phyloP scores from a whole-genome alignment of 2,329 filamentous ascomycete species.

The Elsinoe fawcettii region DNA sequence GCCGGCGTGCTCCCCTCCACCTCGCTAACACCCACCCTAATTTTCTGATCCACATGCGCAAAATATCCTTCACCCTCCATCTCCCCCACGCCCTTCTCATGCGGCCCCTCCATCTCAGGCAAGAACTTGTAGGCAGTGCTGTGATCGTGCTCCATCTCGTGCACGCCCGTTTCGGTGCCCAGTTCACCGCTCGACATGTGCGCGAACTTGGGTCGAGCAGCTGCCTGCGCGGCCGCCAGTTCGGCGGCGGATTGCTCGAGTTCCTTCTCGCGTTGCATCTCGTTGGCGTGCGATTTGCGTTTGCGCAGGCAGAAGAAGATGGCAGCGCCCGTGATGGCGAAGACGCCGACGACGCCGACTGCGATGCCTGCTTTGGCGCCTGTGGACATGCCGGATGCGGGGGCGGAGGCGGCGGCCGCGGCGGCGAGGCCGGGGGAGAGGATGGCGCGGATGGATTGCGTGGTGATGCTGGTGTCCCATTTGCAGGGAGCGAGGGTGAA shows the following conservation, averaged over 20 bases:
- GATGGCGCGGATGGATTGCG: conserved; percentile 25
- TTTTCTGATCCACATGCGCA: conserved; percentile 17
- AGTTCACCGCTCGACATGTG: conserved; percentile 26
- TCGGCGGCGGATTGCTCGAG: conserved; percentile 10
- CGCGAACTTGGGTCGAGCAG: conserved; percentile 4
- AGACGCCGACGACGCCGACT: conserved; percentile 26
- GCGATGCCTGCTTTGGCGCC: conserved; percentile 31
- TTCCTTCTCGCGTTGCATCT: conserved; percentile 22
- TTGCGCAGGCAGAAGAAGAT: conserved; percentile 26
- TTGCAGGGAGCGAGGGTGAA: conserved; percentile 32
- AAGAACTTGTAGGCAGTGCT: conserved; percentile 27
- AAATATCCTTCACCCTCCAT: conserved; percentile 24
- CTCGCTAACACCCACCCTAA: conserved; percentile 21
- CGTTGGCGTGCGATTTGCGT: conserved; percentile 23
- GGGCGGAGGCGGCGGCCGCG: conserved; percentile 5
- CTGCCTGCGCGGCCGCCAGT: conserved; percentile 16
- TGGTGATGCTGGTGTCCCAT: conserved; percentile 25
- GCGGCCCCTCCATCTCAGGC: conserved; percentile 27
- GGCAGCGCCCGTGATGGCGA: conserved; percentile 24
- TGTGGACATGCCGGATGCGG: conserved; percentile 21
- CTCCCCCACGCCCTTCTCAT: conserved; percentile 28
- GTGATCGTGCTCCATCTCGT: conserved; percentile 27
- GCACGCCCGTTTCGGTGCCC: conserved; percentile 26
- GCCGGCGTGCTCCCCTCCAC: conserved; percentile 21
- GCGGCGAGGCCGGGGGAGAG: conserved; percentile 21